These are phyloP conservation scores for Aspergillus japonicus DNA, from an alignment of 2,329 filamentous ascomycete species.

Conservation along the genomic window DNA sequence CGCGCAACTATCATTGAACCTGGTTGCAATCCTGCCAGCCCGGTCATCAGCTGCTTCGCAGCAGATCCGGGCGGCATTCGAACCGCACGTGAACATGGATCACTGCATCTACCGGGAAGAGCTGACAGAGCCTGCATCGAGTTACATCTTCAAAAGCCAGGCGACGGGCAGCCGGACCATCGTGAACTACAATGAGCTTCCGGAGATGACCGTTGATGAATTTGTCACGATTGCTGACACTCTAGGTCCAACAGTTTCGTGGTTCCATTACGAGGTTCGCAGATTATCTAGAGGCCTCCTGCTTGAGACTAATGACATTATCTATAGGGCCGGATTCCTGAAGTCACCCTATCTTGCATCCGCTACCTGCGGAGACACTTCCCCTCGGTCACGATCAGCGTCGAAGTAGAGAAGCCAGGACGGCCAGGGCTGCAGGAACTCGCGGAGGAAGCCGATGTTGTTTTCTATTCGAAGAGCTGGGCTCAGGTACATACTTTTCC, in stretches of 20 bases:
- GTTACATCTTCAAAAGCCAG: conserved; percentile 66
- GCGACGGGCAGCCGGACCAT: conserved; percentile 64
- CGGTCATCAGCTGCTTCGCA: conserved; percentile 50
- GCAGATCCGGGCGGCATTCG: conserved; percentile 58
- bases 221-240: conserved; percentile 50
- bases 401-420: conserved; percentile 70
- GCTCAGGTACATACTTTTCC: conserved; percentile 54
- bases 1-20: conserved; percentile 29
- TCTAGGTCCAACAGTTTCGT: conserved; percentile 43
- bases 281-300: neutral
- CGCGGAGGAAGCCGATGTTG: conserved; percentile 63
- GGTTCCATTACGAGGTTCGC: conserved; percentile 71
- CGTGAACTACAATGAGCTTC: conserved; percentile 66
- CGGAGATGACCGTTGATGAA: conserved; percentile 65
- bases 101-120: conserved; percentile 61
- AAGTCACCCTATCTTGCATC: conserved; percentile 61
- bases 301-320: neutral
- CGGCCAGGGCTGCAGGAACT: conserved; percentile 60
- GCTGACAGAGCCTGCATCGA: conserved; percentile 60
- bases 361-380: conserved; percentile 51
- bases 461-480: conserved; percentile 73
- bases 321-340: conserved; percentile 60
- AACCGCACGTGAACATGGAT: conserved; percentile 48
- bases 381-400: conserved; percentile 57
- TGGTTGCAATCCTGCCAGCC: conserved; percentile 55